Percentiles rank a stretch among this genome's conserved stretches.
These are phyloP conservation scores for Tetrastigma voinierianum DNA, from an alignment of 164 flowering plant species.

Conservation along the genomic window DNA sequence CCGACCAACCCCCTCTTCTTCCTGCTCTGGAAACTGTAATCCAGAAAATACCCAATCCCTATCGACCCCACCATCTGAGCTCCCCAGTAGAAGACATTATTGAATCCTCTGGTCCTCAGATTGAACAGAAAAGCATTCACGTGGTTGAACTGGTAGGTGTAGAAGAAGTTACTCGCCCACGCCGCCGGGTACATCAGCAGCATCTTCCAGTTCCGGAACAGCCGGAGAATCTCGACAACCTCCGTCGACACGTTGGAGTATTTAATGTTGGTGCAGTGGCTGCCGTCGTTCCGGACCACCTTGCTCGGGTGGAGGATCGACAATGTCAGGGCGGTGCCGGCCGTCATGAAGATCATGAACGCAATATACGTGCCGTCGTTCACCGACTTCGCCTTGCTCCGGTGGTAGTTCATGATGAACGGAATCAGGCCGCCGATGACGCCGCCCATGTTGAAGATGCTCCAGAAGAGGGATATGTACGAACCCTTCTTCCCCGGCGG, in stretches of 20 bases:
- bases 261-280: conserved; percentile 49
- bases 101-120: conserved; percentile 84
- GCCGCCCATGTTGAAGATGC: conserved; percentile 91
- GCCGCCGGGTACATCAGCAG: conserved; percentile 73
- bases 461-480: conserved; percentile 85
- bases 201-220: conserved; percentile 89
- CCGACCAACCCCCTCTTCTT: conserved; percentile 72
- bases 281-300: conserved; percentile 79
- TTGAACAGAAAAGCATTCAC: conserved; percentile 75
- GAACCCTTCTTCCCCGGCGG: conserved; percentile 63
- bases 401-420: conserved; percentile 61
- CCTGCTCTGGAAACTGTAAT: conserved; percentile 76
- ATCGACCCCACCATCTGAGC: conserved; percentile 94
- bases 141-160: conserved; percentile 83
- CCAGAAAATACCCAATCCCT: conserved; percentile 69
- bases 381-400: conserved; percentile 58
- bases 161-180: conserved; percentile 93
- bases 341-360: conserved; percentile 81
- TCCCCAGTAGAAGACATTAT: conserved; percentile 95
- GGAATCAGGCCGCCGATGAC: conserved; percentile 94
- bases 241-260: conserved; percentile 63
- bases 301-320: conserved; percentile 60
- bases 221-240: conserved; percentile 48
- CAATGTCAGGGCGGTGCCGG: conserved; percentile 60
- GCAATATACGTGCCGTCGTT: conserved; percentile 85